Evolutionary conservation across 192 early-diverging fungal species (phyloP).

Genomic region (Lunasporangiospora selenospora): DNA sequence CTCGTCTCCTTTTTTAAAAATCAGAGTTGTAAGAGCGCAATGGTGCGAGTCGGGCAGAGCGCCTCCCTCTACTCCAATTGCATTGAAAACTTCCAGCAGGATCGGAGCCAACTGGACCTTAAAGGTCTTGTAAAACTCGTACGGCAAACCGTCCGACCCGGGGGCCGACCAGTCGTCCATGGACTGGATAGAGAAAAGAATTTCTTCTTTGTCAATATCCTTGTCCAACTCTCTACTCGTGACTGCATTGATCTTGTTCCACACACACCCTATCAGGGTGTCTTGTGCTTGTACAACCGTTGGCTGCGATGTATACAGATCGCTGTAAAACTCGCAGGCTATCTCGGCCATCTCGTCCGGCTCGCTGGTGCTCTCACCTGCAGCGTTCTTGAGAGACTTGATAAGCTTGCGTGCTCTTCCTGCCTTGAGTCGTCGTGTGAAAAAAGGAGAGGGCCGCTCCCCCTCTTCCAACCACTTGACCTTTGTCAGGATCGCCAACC

Average conservation of each 20-base stretch:
- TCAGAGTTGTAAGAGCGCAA: background rate
- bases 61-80: background rate
- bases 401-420: background rate
- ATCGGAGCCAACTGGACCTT: background rate
- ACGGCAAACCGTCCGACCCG: background rate
- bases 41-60: background rate
- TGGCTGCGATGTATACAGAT: too few relatives aligned
- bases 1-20: constrained; percentile 1
- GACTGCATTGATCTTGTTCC: too few relatives aligned
- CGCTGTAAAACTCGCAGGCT: too few relatives aligned
- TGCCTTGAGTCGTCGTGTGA: background rate
- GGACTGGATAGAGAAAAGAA: too few relatives aligned
- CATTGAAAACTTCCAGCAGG: background rate
- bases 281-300: too few relatives aligned
- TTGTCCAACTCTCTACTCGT: too few relatives aligned
- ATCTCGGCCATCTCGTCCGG: too few relatives aligned
- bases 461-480: constrained; percentile 8
- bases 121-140: constrained; percentile 8
- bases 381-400: too few relatives aligned
- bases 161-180: background rate
- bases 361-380: too few relatives aligned
- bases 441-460: background rate
- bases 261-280: too few relatives aligned
- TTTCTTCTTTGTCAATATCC: too few relatives aligned
- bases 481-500: background rate